These are phyloP conservation scores for Saprolegnia diclina DNA, from an alignment of 352 stramenopile genomes.

Conservation along the genomic window DNA sequence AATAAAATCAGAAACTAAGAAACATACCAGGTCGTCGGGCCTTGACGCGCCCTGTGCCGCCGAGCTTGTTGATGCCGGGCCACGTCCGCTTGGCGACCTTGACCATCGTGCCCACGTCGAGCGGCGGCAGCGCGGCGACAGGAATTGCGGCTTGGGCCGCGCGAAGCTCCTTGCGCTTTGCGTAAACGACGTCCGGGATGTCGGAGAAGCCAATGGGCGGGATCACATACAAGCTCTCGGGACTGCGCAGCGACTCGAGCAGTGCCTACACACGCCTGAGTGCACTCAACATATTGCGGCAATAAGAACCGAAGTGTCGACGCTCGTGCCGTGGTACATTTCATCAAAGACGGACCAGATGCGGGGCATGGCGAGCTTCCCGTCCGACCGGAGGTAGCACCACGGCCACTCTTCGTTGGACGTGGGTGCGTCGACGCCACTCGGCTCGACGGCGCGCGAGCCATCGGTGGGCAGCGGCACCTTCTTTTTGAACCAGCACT, in stretches of 20 bases:
- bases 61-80: conserved; percentile 84
- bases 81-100: conserved; percentile 75
- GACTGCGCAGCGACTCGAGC: conserved; percentile 44
- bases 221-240: conserved; percentile 48
- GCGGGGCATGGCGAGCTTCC: conserved; percentile 79
- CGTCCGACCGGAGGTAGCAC: conserved; percentile 70
- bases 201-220: conserved; percentile 53
- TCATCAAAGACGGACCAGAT: conserved; percentile 71
- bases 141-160: conserved; percentile 35
- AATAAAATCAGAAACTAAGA: no score
- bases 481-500: conserved; percentile 52
- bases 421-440: background rate
- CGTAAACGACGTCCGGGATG: background rate
- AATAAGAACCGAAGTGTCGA: conserved; percentile 27
- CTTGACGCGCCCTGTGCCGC: conserved; percentile 59
- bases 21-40: conserved; percentile 43
- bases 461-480: conserved; percentile 31
- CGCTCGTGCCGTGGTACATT: conserved; percentile 29
- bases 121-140: conserved; percentile 41
- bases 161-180: conserved; percentile 37
- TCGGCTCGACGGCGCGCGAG: background rate
- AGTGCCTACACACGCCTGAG: conserved; percentile 35
- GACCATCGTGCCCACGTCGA: conserved; percentile 55
- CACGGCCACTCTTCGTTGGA: conserved; percentile 65
- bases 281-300: no score